These are phyloP conservation scores for Angomonas deanei DNA, from an alignment of 208 protist species.

Conservation along the genomic window DNA sequence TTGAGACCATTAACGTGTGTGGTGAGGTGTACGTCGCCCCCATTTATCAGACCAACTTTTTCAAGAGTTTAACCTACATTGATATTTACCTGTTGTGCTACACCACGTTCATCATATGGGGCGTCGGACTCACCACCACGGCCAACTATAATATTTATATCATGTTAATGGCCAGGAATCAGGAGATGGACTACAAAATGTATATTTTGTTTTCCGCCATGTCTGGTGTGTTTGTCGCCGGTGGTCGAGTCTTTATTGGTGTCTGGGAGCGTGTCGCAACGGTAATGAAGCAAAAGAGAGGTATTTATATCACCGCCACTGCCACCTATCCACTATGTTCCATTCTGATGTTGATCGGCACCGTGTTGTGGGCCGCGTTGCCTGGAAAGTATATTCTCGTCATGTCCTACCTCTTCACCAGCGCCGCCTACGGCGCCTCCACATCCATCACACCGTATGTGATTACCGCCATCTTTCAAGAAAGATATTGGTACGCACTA, in stretches of 20 bases:
- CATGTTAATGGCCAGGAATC: slow-evolving; percentile 24
- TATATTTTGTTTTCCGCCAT: slow-evolving; percentile 50
- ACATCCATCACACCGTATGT: slow-evolving; percentile 48
- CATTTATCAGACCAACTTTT: slow-evolving; percentile 45
- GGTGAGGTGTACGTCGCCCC: slow-evolving; percentile 47
- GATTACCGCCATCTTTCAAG: slow-evolving; percentile 41
- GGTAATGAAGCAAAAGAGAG: slow-evolving; percentile 13
- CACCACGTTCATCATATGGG: slow-evolving; percentile 45
- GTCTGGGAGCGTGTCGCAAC: slow-evolving; percentile 31
- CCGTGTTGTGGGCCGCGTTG: slow-evolving; percentile 41
- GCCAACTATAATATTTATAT: slow-evolving; percentile 48
- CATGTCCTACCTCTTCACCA: slow-evolving; percentile 26
- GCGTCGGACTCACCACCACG: slow-evolving; percentile 37
- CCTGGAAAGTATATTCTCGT: slow-evolving; percentile 29
- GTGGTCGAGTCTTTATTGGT: slow-evolving; percentile 38
- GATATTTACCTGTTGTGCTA: slow-evolving; percentile 46
- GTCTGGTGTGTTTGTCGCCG: slow-evolving; percentile 26
- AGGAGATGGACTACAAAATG: slow-evolving; percentile 28
- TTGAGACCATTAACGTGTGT: slow-evolving; percentile 44
- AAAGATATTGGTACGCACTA: slow-evolving; percentile 57
- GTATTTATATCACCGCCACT: slow-evolving; percentile 19
- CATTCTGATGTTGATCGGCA: slow-evolving; percentile 19
- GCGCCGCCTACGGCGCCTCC: slow-evolving; percentile 39
- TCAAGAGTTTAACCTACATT: slow-evolving; percentile 37
- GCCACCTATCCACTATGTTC: slow-evolving; percentile 25